phyloP scores from a whole-genome alignment of 352 stramenopile genomes.

The Plasmopara muralis region DNA sequence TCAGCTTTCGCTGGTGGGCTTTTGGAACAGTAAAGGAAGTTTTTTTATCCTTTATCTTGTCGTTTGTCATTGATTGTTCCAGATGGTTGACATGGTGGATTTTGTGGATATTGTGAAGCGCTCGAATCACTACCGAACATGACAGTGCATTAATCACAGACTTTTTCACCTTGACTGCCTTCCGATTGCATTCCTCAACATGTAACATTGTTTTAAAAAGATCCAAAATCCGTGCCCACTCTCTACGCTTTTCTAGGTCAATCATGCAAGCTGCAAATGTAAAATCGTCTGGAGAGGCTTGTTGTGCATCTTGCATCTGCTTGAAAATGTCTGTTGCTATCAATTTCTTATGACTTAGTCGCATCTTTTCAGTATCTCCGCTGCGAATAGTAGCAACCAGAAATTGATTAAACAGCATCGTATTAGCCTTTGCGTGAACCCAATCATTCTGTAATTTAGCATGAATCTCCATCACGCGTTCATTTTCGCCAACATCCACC shows the following conservation, averaged over 20 bases:
- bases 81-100: constrained; percentile 9
- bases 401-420: constrained; percentile 56
- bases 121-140: constrained; percentile 41
- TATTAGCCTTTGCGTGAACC: constrained; percentile 33
- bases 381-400: constrained; percentile 38
- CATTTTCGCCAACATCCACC: constrained; percentile 31
- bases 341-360: not conserved
- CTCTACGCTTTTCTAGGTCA: constrained; percentile 37
- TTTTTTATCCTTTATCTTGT: not conserved
- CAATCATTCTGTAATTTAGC: constrained; percentile 31
- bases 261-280: constrained; percentile 57
- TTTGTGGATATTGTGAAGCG: constrained; percentile 42
- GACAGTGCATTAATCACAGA: constrained; percentile 42
- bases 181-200: constrained; percentile 19
- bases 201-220: constrained; percentile 58
- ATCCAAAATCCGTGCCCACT: constrained; percentile 41
- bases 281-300: constrained; percentile 48
- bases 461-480: constrained; percentile 44
- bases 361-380: constrained; percentile 8
- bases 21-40: constrained; percentile 6
- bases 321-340: constrained; percentile 37
- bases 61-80: constrained; percentile 4
- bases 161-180: not conserved
- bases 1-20: constrained; percentile 18
- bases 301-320: constrained; percentile 30